Conservation (phyloP, 2,329 filamentous ascomycete species). For the Chalara sp. region DNA sequence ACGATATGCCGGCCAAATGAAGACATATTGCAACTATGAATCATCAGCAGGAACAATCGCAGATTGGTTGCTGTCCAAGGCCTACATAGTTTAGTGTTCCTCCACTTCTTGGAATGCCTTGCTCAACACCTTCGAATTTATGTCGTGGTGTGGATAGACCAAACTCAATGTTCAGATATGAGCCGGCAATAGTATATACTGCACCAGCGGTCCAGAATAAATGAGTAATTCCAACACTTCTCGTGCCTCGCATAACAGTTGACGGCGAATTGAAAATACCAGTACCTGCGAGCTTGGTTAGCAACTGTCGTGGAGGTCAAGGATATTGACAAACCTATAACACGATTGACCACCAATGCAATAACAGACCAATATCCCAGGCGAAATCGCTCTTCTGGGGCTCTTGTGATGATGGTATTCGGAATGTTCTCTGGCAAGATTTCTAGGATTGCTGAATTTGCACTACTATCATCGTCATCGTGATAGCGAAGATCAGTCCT, state of each 20-base stretch:
- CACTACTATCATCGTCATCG: constrained; percentile 4
- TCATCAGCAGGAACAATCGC: neutral
- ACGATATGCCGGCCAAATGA: constrained; percentile 25
- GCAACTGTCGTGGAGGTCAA: neutral
- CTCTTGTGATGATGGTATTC: constrained; percentile 9
- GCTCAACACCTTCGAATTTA: constrained; percentile 31
- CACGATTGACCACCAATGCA: constrained; percentile 10
- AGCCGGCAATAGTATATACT: constrained; percentile 18
- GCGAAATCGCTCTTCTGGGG: constrained; percentile 10
- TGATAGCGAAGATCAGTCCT: constrained; percentile 1
- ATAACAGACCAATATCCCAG: constrained; percentile 13
- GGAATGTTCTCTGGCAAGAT: constrained; percentile 10
- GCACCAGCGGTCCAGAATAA: constrained; percentile 47
- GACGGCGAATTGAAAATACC: constrained; percentile 42
- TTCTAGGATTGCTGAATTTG: constrained; percentile 6
- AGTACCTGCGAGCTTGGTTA: constrained; percentile 10
- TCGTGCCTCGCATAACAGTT: constrained; percentile 34
- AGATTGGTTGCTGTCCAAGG: neutral
- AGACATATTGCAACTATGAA: constrained; percentile 34
- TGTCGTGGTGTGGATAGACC: constrained; percentile 41
- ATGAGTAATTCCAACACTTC: constrained; percentile 47
- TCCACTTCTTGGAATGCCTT: constrained; percentile 35
- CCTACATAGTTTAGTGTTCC: constrained; percentile 37
- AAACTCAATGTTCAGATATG: constrained; percentile 35
- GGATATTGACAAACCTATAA: constrained; percentile 4